Percentiles rank a stretch among this genome's conserved stretches.
phyloP scores from a whole-genome alignment of 805 yeast genomes.

The Starmerella sp. region DNA sequence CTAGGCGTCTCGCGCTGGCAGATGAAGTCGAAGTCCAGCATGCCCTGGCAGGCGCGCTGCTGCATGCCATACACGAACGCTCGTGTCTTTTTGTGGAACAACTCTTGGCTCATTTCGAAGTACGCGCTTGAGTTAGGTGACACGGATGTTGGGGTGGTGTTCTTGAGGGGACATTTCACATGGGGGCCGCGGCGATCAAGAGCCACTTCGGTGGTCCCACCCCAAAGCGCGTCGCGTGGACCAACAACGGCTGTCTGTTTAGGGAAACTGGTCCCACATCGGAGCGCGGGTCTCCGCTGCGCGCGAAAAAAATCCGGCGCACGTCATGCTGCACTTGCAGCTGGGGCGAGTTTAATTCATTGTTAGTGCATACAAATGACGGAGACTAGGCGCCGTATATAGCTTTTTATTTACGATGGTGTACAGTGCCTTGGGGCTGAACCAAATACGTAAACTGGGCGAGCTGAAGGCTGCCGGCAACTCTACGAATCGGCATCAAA shows the following conservation, averaged over 20 bases:
- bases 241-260: background rate
- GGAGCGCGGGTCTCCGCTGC: too few species aligned
- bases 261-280: too few species aligned
- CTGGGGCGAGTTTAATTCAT: too few species aligned
- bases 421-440: too few species aligned
- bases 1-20: constrained; percentile 37
- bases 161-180: background rate
- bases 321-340: too few species aligned
- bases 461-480: too few species aligned
- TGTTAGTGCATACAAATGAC: too few species aligned
- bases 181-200: background rate
- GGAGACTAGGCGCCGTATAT: too few species aligned
- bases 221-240: background rate
- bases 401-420: too few species aligned
- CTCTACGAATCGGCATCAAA: too few species aligned
- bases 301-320: too few species aligned
- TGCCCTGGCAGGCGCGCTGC: constrained; percentile 40
- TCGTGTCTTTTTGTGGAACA: constrained; percentile 35
- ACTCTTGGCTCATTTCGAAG: constrained; percentile 24
- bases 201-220: background rate
- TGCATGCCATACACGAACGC: constrained; percentile 39
- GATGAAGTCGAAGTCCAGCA: constrained; percentile 39
- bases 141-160: constrained; percentile 1
- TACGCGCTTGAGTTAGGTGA: background rate
- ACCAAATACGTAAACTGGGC: too few species aligned